Percentiles rank a stretch among this genome's conserved stretches.
Evolutionary conservation across 345 rosid genomes (phyloP).

Genomic region (Eucalyptus sideroxylon): DNA sequence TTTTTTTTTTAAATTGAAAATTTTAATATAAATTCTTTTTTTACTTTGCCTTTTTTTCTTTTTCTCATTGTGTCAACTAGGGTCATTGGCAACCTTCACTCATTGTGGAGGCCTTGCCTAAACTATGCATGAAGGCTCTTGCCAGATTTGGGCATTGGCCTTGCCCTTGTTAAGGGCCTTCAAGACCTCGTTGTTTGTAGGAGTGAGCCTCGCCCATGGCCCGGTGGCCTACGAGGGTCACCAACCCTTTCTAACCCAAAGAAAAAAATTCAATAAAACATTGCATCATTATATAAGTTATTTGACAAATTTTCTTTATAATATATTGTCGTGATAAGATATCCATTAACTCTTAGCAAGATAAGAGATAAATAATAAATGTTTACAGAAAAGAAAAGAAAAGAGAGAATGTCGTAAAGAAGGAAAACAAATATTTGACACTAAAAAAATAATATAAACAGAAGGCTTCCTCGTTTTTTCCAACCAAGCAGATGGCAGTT

Average conservation of each 20-base stretch:
- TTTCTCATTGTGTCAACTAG: not conserved
- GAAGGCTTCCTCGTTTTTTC: not conserved
- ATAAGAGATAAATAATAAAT: not conserved
- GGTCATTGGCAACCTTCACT: too few relatives aligned
- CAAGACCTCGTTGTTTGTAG: not conserved
- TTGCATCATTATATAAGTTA: not conserved
- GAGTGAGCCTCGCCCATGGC: not conserved
- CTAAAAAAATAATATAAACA: not conserved
- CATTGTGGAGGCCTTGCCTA: not conserved
- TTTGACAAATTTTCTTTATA: not conserved
- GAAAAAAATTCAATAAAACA: not conserved
- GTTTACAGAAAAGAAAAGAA: not conserved
- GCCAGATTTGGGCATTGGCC: not conserved
- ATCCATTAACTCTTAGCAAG: not conserved
- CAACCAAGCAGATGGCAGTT: not conserved
- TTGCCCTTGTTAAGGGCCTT: not conserved
- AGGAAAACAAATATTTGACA: not conserved
- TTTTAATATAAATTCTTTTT: not conserved
- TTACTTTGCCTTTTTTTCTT: too few relatives aligned
- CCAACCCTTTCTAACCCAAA: not conserved
- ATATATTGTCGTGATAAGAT: not conserved
- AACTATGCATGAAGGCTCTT: not conserved
- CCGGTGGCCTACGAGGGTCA: too few relatives aligned
- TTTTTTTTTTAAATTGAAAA: too few relatives aligned
- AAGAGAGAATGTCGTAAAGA: not conserved